Base-by-base conservation (phyloP, 495 filamentous ascomycete species). In the Podospora sp. region DNA sequence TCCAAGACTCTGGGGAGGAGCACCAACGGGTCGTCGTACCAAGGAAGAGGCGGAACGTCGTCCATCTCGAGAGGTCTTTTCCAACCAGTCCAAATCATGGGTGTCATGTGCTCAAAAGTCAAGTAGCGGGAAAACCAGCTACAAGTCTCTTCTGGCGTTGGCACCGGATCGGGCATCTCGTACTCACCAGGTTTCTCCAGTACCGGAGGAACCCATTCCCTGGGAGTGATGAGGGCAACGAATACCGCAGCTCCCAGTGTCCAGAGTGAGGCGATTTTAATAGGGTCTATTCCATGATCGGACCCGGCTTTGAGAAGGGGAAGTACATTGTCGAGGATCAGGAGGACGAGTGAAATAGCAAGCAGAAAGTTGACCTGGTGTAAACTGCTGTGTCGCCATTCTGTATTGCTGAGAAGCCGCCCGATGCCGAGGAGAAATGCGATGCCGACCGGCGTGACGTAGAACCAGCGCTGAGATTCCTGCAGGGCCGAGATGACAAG, bases 31-130 rank as follows among this genome's bases (percentile, higher is more conserved):
- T 83, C 80, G 61, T 85, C 82, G 63, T 85, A 85, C 71, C 80
- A 80, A 0, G 82, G 81, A 20, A 85, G 76, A n/a, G 67, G 75
- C 14, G 81, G 81, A 29, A 85, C 71, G 72, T 82, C 82, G 50
- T 80, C 76, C 60, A 83, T 75, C 20, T 77, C 81, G 65, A 84
- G 52, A 35, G 80, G 75, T 7, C 70, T 72, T 51, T 76, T 78
- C 68, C 74, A 77, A 26, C 79, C 82, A 62, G 74, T 79, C 50
- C 82, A 68, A 36, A 85, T 78, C 53, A 85, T 74, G 49, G 81
- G 78, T 1, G 79, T 83, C 58, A 85, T 75, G 77, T 80, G 84
- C 68, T 80, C 82, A 68, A 78, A 85, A 1, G 79, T 79, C 59
- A 80, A 77, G 71, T 81, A 85, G 62, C 79, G 81, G 20, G 76